phyloP scores from a whole-genome alignment of 2,329 filamentous ascomycete species.

The Pochonia chlamydosporia region DNA sequence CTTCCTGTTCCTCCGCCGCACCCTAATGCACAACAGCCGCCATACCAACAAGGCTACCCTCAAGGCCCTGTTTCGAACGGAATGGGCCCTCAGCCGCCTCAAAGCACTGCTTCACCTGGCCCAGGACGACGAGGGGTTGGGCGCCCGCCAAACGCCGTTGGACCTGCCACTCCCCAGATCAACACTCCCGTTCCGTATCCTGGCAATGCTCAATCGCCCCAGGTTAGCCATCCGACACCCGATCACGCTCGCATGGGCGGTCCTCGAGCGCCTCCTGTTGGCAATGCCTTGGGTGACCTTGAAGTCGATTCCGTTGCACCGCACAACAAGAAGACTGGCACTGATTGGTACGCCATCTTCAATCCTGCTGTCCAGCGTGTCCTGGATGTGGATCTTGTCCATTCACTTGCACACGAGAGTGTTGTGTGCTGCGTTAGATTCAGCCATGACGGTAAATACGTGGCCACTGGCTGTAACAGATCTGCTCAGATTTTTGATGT shows the following conservation, averaged over 20 bases:
- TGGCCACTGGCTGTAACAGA: slow-evolving; percentile 94
- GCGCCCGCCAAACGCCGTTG: slow-evolving; percentile 54
- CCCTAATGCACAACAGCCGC: slow-evolving; percentile 61
- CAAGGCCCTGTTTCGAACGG: slow-evolving; percentile 56
- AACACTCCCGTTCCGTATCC: slow-evolving; percentile 83
- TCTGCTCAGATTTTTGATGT: slow-evolving; percentile 99
- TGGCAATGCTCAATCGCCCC: slow-evolving; percentile 75
- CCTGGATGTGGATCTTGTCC: slow-evolving; percentile 88
- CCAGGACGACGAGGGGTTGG: slow-evolving; percentile 68
- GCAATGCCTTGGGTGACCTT: slow-evolving; percentile 72
- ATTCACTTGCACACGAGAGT: slow-evolving; percentile 88
- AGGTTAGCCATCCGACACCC: slow-evolving; percentile 80
- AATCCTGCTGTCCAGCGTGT: slow-evolving; percentile 86
- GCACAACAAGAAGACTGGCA: slow-evolving; percentile 80
- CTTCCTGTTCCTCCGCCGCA: slow-evolving; percentile 52
- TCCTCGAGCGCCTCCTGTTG: slow-evolving; percentile 43
- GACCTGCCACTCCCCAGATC: slow-evolving; percentile 87
- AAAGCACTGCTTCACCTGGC: slow-evolving; percentile 80
- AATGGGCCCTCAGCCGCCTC: slow-evolving; percentile 77
- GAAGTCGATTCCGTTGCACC: slow-evolving; percentile 80
- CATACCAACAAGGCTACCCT: slow-evolving; percentile 66
- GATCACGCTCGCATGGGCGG: slow-evolving; percentile 53
- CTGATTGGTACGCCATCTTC: slow-evolving; percentile 96
- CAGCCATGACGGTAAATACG: slow-evolving; percentile 89
- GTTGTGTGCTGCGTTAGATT: slow-evolving; percentile 98